Percentiles rank a stretch among this genome's conserved stretches.
phyloP scores from a whole-genome alignment of 352 stramenopile species.

The Globisporangium perplexum region DNA sequence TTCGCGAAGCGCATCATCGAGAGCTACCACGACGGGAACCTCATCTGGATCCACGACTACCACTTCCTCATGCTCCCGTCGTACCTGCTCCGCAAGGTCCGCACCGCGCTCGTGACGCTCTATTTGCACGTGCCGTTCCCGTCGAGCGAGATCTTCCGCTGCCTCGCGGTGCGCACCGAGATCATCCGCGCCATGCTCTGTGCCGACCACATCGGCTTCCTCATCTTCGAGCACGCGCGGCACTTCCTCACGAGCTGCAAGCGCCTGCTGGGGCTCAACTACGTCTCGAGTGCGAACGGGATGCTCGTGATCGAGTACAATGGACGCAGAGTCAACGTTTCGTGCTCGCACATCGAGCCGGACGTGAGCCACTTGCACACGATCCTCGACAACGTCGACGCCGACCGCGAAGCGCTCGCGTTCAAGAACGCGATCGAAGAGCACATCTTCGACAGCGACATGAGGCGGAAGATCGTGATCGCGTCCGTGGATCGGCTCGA shows the following conservation, averaged over 20 bases:
- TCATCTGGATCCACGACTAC: slow-evolving; percentile 98
- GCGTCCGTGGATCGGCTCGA: slow-evolving; percentile 94
- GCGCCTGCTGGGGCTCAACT: slow-evolving; percentile 93
- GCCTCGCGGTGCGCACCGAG: slow-evolving; percentile 86
- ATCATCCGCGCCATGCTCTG: slow-evolving; percentile 89
- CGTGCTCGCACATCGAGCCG: slow-evolving; percentile 95
- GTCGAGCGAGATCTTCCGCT: slow-evolving; percentile 97
- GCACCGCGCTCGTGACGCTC: slow-evolving; percentile 92
- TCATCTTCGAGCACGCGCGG: slow-evolving; percentile 91
- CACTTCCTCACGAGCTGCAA: slow-evolving; percentile 92
- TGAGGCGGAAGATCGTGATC: slow-evolving; percentile 59
- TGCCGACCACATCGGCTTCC: slow-evolving; percentile 91
- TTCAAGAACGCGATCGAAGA: slow-evolving; percentile 36
- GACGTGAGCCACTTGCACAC: slow-evolving; percentile 76
- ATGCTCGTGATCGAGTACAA: slow-evolving; percentile 95
- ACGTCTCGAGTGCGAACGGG: slow-evolving; percentile 81
- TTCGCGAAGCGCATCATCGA: slow-evolving; percentile 54
- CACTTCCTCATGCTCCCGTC: slow-evolving; percentile 97
- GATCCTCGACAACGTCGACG: slow-evolving; percentile 54
- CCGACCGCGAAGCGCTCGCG: slow-evolving; percentile 18
- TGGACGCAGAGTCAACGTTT: slow-evolving; percentile 94
- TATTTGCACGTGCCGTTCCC: slow-evolving; percentile 99
- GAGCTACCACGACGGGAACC: slow-evolving; percentile 73
- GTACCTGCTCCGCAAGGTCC: slow-evolving; percentile 91
- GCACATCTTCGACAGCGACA: slow-evolving; percentile 22